Evolutionary conservation across 306 rosid species (phyloP).

Genomic region (Quillaja saponaria): DNA sequence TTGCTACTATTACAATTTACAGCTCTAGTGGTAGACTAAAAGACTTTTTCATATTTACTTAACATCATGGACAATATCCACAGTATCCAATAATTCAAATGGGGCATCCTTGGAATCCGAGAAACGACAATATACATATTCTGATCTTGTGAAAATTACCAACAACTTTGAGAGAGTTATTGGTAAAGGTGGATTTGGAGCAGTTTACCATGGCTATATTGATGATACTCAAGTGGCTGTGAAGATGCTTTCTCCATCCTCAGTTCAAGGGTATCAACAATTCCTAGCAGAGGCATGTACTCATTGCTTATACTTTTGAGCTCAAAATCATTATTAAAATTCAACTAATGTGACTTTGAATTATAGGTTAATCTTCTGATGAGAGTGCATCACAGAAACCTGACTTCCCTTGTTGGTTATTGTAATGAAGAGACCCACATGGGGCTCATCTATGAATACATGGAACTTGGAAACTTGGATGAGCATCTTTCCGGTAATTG

Average conservation of each 20-base stretch:
- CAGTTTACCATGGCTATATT: conserved; percentile 44
- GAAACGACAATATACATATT: conserved; percentile 38
- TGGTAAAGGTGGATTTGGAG: conserved; percentile 56
- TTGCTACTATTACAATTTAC: background rate
- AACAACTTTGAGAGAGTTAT: conserved; percentile 43
- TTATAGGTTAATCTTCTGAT: conserved; percentile 31
- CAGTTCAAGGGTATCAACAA: conserved; percentile 47
- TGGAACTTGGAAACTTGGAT: conserved; percentile 39
- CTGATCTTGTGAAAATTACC: conserved; percentile 43
- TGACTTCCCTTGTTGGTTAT: conserved; percentile 41
- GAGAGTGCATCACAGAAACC: conserved; percentile 40
- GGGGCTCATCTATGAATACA: conserved; percentile 46
- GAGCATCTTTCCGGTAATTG: conserved; percentile 43
- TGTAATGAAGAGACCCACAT: conserved; percentile 30
- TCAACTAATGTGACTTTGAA: conserved; percentile 3
- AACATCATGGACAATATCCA: no score
- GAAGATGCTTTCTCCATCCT: conserved; percentile 50
- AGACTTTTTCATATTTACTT: no score
- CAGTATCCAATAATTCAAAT: conserved; percentile 8
- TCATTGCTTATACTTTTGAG: background rate
- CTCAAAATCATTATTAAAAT: background rate
- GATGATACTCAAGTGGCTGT: conserved; percentile 55
- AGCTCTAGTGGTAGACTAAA: background rate
- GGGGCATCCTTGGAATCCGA: conserved; percentile 23
- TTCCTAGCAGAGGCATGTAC: conserved; percentile 58